These are phyloP conservation scores for Akanthomyces dipterigenus DNA, from an alignment of 2,329 filamentous ascomycete genomes.

Conservation along the genomic window DNA sequence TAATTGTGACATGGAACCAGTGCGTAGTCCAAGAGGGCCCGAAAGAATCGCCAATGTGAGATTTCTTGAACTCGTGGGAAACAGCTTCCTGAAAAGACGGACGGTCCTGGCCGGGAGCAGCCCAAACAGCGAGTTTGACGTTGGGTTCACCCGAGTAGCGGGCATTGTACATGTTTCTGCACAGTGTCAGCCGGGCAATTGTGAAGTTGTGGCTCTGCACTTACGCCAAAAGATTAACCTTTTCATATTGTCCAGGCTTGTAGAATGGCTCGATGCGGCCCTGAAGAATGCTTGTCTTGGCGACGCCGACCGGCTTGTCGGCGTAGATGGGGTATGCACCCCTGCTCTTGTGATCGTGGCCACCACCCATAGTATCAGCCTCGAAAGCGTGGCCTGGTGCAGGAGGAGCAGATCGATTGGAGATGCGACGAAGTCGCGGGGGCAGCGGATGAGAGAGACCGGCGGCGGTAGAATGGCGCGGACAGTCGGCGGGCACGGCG, in stretches of 20 bases:
- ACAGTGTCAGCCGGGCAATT: constrained; percentile 15
- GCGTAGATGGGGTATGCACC: constrained; percentile 47
- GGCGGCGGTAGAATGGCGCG: constrained; percentile 10
- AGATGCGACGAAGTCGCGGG: constrained; percentile 24
- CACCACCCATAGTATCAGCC: constrained; percentile 44
- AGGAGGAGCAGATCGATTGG: constrained; percentile 32
- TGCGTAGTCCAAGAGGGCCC: constrained; percentile 97
- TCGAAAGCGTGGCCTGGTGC: constrained; percentile 24
- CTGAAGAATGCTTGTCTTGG: constrained; percentile 79
- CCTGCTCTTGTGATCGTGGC: constrained; percentile 35
- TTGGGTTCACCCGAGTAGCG: constrained; percentile 59
- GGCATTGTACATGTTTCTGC: constrained; percentile 33
- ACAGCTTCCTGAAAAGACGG: constrained; percentile 81
- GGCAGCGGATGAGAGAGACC: constrained; percentile 9
- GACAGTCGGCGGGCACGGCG: constrained; percentile 7
- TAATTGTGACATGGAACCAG: constrained; percentile 85
- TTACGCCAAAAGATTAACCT: constrained; percentile 66
- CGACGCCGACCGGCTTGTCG: constrained; percentile 58
- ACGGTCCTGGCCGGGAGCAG: constrained; percentile 69
- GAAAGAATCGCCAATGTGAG: constrained; percentile 70
- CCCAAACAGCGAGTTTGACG: constrained; percentile 81
- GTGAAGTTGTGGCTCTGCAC: constrained; percentile 20
- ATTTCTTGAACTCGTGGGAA: constrained; percentile 66
- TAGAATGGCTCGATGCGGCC: constrained; percentile 79
- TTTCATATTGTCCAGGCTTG: constrained; percentile 68